phyloP scores from a whole-genome alignment of 2,329 filamentous ascomycete species.

The Colletotrichum tofieldiae region DNA sequence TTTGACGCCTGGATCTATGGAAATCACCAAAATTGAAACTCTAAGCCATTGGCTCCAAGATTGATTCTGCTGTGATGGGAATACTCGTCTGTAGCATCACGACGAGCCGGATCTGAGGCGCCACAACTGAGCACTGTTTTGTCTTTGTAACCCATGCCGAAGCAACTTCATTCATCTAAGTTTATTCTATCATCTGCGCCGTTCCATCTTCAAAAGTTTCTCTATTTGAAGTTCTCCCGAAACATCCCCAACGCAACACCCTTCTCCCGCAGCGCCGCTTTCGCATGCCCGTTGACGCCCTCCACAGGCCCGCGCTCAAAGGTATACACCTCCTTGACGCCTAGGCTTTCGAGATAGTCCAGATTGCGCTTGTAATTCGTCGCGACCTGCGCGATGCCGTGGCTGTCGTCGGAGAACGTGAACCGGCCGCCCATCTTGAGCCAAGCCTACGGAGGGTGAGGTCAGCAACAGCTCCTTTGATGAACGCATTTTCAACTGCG shows the following conservation, averaged over 20 bases:
- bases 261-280: slow-evolving; percentile 59
- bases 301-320: slow-evolving; percentile 57
- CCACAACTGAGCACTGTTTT: background rate
- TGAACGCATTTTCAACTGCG: background rate
- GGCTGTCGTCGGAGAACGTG: slow-evolving; percentile 95
- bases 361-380: slow-evolving; percentile 84
- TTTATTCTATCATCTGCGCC: background rate
- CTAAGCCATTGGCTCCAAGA: background rate
- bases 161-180: background rate
- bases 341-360: slow-evolving; percentile 77
- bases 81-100: too few species aligned
- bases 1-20: background rate
- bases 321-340: slow-evolving; percentile 75
- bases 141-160: too few species aligned
- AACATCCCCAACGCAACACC: slow-evolving; percentile 61
- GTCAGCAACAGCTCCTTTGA: background rate
- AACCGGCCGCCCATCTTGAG: slow-evolving; percentile 82
- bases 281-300: slow-evolving; percentile 49
- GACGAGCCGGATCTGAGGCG: too few species aligned
- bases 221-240: slow-evolving; percentile 49
- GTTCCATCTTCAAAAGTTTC: background rate
- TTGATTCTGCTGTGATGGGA: background rate
- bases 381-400: slow-evolving; percentile 89
- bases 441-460: slow-evolving; percentile 71
- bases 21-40: background rate